Percentiles rank a stretch among this genome's conserved stretches.
Conservation (phyloP, 805 yeast species). For the Candida tallmaniae region DNA sequence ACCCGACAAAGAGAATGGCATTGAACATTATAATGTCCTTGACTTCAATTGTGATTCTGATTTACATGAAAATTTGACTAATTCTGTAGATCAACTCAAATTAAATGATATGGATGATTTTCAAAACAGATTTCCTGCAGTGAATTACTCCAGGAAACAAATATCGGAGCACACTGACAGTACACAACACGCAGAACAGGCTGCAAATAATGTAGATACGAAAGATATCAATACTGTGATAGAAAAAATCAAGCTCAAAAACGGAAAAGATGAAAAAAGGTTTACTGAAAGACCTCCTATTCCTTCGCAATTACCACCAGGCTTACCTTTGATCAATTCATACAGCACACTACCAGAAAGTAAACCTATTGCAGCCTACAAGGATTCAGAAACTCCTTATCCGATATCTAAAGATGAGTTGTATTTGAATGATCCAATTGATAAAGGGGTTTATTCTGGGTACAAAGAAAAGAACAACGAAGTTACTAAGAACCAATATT, state of each 20-base stretch:
- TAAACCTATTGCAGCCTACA: slow-evolving; percentile 8
- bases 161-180: too few species aligned
- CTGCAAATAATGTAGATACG: too few species aligned
- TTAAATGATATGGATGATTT: slow-evolving; percentile 6
- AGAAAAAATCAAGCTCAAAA: not conserved
- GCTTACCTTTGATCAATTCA: slow-evolving; percentile 6
- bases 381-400: slow-evolving; percentile 10
- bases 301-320: slow-evolving; percentile 13
- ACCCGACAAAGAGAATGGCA: too few species aligned
- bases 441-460: too few species aligned
- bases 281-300: slow-evolving; percentile 10
- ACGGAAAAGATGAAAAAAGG: not conserved
- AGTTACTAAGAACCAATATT: too few species aligned
- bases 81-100: too few species aligned
- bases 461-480: too few species aligned
- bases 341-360: slow-evolving; percentile 1
- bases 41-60: too few species aligned
- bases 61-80: too few species aligned
- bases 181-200: too few species aligned
- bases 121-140: slow-evolving; percentile 7
- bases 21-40: too few species aligned
- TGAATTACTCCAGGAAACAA: not conserved
- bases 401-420: slow-evolving; percentile 4
- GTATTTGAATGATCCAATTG: not conserved
- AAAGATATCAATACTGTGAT: not conserved